A percentile compares a stretch with the other conserved stretches of the same genome.
Conservation (phyloP, 2,329 filamentous ascomycete genomes). For the Fonsecaea nubica region DNA sequence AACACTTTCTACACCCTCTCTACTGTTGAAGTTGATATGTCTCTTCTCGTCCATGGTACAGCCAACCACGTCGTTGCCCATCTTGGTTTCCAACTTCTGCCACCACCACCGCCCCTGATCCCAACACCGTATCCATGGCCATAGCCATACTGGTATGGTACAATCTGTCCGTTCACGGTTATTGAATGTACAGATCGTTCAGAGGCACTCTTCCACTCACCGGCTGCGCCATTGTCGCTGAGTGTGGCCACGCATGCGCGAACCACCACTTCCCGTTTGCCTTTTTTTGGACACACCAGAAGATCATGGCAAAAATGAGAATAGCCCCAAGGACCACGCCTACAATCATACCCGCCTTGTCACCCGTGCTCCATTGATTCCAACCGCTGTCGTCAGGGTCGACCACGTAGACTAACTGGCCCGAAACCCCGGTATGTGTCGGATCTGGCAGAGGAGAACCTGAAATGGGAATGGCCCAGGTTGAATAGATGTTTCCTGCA, state of each 20-base stretch:
- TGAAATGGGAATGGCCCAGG: constrained; percentile 27
- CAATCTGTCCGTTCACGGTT: constrained; percentile 26
- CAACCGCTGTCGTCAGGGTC: constrained; percentile 33
- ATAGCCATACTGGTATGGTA: constrained; percentile 24
- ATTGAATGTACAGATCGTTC: constrained; percentile 24
- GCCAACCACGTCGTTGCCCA: constrained; percentile 9
- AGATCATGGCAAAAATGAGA: constrained; percentile 37
- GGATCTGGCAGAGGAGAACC: background rate
- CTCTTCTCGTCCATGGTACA: background rate
- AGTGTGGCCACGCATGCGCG: constrained; percentile 30
- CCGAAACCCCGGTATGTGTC: constrained; percentile 3
- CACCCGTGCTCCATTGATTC: constrained; percentile 41
- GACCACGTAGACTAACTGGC: constrained; percentile 28
- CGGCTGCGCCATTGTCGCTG: background rate
- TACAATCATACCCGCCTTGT: constrained; percentile 43
- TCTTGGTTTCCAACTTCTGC: constrained; percentile 1
- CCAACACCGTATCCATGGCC: constrained; percentile 19
- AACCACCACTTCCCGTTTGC: constrained; percentile 36
- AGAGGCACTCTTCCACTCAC: background rate
- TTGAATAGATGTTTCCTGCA: constrained; percentile 32
- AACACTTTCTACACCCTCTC: background rate
- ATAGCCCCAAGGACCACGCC: constrained; percentile 40
- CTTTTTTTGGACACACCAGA: constrained; percentile 30
- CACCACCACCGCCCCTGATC: constrained; percentile 17
- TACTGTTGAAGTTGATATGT: background rate